These are phyloP conservation scores for Calonectria honghensis DNA, from an alignment of 2,329 filamentous ascomycete genomes.

Conservation along the genomic window DNA sequence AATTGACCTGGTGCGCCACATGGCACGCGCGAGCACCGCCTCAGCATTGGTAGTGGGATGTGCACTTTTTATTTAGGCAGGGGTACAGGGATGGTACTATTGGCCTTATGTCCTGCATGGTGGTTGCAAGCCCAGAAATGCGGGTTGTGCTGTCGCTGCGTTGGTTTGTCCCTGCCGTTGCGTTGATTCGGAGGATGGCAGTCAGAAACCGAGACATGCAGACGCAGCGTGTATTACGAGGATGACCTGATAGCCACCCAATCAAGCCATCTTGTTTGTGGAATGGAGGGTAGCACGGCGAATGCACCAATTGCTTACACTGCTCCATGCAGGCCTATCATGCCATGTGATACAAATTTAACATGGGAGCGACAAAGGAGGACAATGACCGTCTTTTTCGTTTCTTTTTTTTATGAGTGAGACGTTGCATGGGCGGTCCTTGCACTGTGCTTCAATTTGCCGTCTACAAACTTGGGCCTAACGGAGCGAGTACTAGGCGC, in stretches of 20 bases:
- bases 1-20: slow-evolving; percentile 41
- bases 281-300: neutral
- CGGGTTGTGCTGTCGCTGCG: neutral
- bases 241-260: neutral
- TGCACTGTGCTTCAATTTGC: neutral
- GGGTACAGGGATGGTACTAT: neutral
- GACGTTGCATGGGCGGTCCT: neutral
- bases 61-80: neutral
- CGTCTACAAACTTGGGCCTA: neutral
- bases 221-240: neutral
- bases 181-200: neutral
- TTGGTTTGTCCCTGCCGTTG: neutral
- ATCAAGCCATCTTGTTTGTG: neutral
- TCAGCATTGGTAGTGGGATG: neutral
- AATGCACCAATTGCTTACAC: slow-evolving; percentile 13
- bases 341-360: slow-evolving; percentile 12
- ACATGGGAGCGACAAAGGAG: slow-evolving; percentile 10
- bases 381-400: neutral
- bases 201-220: neutral
- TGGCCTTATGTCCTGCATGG: neutral
- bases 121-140: neutral
- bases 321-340: neutral
- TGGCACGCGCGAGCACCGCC: slow-evolving; percentile 40
- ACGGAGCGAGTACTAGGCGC: neutral
- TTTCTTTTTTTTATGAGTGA: neutral